These are phyloP conservation scores for Aureobasidium pullulans DNA, from an alignment of 2,329 filamentous ascomycete genomes.

Conservation along the genomic window DNA sequence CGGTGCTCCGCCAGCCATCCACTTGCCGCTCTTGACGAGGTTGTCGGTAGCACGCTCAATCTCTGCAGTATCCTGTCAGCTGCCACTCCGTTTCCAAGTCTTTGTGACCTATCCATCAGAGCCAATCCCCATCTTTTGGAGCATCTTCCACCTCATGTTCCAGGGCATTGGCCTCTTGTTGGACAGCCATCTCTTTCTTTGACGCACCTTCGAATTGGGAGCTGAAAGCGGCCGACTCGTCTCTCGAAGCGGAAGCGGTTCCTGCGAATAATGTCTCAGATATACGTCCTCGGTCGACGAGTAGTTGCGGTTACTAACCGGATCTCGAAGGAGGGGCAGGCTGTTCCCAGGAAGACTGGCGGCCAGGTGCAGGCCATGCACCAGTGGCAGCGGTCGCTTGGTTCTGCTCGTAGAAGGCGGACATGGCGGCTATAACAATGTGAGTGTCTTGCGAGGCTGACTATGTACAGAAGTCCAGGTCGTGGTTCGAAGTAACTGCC, in stretches of 20 bases:
- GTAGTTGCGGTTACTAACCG: conserved; percentile 41
- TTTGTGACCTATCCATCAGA: not conserved
- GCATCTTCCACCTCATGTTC: not conserved
- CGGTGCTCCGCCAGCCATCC: conserved; percentile 47
- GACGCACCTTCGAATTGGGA: conserved; percentile 84
- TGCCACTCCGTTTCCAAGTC: not conserved
- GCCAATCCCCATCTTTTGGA: not conserved
- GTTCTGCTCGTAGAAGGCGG: conserved; percentile 14
- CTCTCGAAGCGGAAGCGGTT: conserved; percentile 62
- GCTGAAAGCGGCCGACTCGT: conserved; percentile 71
- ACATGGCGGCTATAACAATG: conserved; percentile 11
- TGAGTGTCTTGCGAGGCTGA: not conserved
- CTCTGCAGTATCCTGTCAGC: conserved; percentile 49
- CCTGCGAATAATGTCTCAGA: conserved; percentile 43
- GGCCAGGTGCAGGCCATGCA: conserved; percentile 44
- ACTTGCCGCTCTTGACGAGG: conserved; percentile 91
- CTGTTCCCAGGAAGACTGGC: conserved; percentile 66
- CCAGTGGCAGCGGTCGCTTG: not conserved
- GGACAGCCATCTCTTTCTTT: not conserved
- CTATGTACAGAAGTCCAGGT: conserved; percentile 5
- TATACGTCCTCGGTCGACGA: not conserved
- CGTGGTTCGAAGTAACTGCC: not conserved
- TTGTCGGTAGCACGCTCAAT: conserved; percentile 95
- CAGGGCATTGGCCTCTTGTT: not conserved
- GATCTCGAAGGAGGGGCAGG: conserved; percentile 65